phyloP scores from a whole-genome alignment of 306 rosid species.

The Corylus avellana region DNA sequence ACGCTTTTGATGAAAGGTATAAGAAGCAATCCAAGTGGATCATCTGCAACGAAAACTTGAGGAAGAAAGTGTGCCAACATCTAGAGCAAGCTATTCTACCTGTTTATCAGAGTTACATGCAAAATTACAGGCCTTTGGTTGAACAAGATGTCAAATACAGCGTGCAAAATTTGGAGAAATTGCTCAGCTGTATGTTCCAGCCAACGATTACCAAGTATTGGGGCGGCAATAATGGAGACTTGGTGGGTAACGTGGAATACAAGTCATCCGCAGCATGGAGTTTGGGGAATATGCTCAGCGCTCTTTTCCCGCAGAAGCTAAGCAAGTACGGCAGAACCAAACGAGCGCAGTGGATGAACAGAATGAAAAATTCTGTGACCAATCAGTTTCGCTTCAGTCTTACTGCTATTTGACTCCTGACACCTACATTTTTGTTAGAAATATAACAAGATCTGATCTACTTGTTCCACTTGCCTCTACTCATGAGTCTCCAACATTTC shows the following conservation, averaged over 20 bases:
- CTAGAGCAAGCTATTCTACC: conserved; percentile 73
- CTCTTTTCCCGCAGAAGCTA: conserved; percentile 55
- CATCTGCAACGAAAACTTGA: conserved; percentile 51
- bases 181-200: conserved; percentile 44
- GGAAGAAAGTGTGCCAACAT: conserved; percentile 56
- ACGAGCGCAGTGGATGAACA: conserved; percentile 41
- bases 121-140: conserved; percentile 42
- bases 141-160: conserved; percentile 57
- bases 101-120: conserved; percentile 51
- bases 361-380: conserved; percentile 42
- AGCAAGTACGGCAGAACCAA: conserved; percentile 38
- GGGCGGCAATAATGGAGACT: background rate
- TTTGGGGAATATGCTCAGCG: conserved; percentile 60
- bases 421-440: background rate
- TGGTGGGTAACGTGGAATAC: conserved; percentile 31
- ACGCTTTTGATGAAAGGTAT: conserved; percentile 57
- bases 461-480: too few relatives aligned
- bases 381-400: conserved; percentile 51
- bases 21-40: conserved; percentile 72
- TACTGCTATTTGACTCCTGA: conserved; percentile 27
- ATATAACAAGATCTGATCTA: too few relatives aligned
- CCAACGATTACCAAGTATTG: conserved; percentile 12
- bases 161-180: conserved; percentile 39
- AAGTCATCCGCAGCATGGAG: conserved; percentile 34
- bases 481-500: too few relatives aligned